These are phyloP conservation scores for Saitozyma podzolica DNA, from an alignment of 768 basidiomycete species.

Conservation along the genomic window DNA sequence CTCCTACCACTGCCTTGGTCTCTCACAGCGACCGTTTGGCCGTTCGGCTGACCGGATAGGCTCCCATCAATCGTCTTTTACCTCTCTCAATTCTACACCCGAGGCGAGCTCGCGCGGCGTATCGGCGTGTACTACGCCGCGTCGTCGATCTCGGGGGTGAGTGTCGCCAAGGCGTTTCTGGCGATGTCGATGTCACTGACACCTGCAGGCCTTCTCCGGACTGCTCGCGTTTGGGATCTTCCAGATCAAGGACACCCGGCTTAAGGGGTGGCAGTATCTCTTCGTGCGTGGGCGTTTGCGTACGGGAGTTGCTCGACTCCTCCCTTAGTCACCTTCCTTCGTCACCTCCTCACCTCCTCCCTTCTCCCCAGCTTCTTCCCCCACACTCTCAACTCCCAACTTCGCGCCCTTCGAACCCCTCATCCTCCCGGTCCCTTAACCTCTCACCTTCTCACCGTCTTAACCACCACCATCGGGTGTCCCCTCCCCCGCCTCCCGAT, in stretches of 20 bases:
- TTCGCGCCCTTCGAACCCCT: no score
- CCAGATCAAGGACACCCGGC: conserved; percentile 55
- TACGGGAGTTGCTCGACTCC: no score
- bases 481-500: no score
- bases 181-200: background rate
- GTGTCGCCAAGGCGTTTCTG: background rate
- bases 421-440: no score
- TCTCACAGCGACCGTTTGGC: no score
- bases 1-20: no score
- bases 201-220: conserved; percentile 8
- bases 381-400: no score
- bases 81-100: conserved; percentile 60
- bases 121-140: conserved; percentile 60
- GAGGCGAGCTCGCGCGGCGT: conserved; percentile 60
- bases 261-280: conserved; percentile 60
- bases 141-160: conserved; percentile 12
- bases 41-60: conserved; percentile 9
- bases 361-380: no score
- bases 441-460: no score
- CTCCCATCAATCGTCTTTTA: conserved; percentile 56
- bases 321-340: no score
- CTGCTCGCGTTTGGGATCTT: conserved; percentile 61
- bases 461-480: no score
- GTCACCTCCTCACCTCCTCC: no score
- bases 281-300: conserved; percentile 50